Conservation (phyloP, 371 early-diverging fungal species). For the Sporodiniella umbellata region DNA sequence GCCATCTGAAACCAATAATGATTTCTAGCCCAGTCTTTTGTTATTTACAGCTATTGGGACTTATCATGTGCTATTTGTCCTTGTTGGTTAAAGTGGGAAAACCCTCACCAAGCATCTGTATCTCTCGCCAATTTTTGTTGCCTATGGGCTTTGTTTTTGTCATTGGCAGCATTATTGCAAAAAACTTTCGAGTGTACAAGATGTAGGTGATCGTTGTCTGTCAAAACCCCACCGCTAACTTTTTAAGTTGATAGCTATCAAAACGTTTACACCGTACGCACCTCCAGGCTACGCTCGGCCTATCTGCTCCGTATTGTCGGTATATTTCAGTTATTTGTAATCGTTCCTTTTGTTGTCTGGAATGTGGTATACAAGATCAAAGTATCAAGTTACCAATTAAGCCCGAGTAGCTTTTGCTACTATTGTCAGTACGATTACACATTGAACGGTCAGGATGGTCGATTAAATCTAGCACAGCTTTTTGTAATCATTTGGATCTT, state of each 20-base stretch:
- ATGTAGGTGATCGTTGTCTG: constrained; percentile 32
- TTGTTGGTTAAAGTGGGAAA: constrained; percentile 15
- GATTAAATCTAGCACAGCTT: constrained; percentile 23
- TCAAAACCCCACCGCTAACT: too few species aligned
- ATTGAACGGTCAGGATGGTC: constrained; percentile 13
- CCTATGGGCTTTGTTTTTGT: constrained; percentile 28
- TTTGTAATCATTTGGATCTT: constrained; percentile 18
- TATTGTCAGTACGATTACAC: constrained; percentile 27
- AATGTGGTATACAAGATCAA: constrained; percentile 19
- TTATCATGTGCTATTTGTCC: constrained; percentile 22
- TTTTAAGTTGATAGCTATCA: constrained; percentile 39
- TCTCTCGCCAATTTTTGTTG: constrained; percentile 22
- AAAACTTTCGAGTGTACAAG: constrained; percentile 40
- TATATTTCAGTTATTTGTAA: constrained; percentile 14
- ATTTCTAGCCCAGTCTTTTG: constrained; percentile 39
- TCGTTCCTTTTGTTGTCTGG: constrained; percentile 30
- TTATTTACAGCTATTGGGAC: constrained; percentile 32
- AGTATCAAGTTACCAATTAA: constrained; percentile 7
- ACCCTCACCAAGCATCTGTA: constrained; percentile 26
- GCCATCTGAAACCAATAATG: constrained; percentile 30
- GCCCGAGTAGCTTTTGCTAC: constrained; percentile 22
- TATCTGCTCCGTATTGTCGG: constrained; percentile 31
- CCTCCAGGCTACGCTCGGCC: constrained; percentile 28
- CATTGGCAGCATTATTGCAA: constrained; percentile 42
- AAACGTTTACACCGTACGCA: constrained; percentile 39